Evolutionary conservation across 768 basidiomycete species (phyloP), one percentile per base, ranked within the genome.

Genomic region (Butyriboletus loyo): DNA sequence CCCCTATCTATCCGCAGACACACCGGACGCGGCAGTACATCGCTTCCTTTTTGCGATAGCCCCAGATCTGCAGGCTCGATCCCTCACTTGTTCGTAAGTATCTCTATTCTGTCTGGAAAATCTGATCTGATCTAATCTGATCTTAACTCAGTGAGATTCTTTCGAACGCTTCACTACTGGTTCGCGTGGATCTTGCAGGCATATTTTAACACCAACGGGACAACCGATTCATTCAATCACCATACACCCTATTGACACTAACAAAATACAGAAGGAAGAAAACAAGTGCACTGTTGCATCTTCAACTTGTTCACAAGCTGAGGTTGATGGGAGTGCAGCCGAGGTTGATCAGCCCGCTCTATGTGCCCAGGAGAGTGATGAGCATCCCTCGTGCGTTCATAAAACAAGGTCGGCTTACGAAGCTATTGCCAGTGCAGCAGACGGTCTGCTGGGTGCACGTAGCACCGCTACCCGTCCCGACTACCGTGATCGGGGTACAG

Each of bases 301-400:
- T 8, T 24, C 38, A 14, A 21, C 10, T 2, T 3, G 4, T 28
- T 61, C n/a, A 60, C 5, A 40, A 4, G 41, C 5, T 30, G 15
- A 58, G 19, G 28, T 35, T 45, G 22, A 60, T 8, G 10, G 62
- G 59, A 10, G 44, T 44, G 36, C 62, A 63, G 17, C 58, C 58
- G 2, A 63, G 3, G 13, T 37, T 41, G 25, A 63, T 24, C 13
- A 50, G 1, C 0, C 55, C 62, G 17, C 31, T 49, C 61, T 63
- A 15, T 4, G 30, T 1, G 1, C 28, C 4, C 4, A 34, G 15
- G 1, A 37, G 4, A 27, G 17, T 0, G 9, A 6, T 46, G 5
- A 40, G 19, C n/a, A 3, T 13, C 22, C 0, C 3, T 0, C 19
- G 10, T 11, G 21, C 3, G 5, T 2, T 5, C 21, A 7, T 4